Evolutionary conservation across 2,329 filamentous ascomycete genomes (phyloP).

Genomic region (Penicillium aurantiogriseum): DNA sequence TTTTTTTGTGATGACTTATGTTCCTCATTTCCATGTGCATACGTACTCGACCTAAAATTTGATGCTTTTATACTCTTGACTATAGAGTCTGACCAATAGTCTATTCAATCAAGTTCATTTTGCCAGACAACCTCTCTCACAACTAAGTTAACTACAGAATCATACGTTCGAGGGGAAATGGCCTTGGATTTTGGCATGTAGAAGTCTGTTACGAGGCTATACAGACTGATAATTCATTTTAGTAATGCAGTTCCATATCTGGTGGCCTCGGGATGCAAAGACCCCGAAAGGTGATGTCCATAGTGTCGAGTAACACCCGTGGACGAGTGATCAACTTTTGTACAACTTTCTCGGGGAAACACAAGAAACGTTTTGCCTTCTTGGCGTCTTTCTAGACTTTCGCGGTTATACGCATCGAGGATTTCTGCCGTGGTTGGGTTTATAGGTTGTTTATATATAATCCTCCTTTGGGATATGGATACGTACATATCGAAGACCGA

Average conservation of each 20-base stretch:
- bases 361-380: not conserved
- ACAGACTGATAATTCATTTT: not conserved
- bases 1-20: constrained; percentile 17
- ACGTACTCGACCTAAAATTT: constrained; percentile 17
- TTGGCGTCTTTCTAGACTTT: not conserved
- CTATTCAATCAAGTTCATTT: not conserved
- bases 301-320: not conserved
- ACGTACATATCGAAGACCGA: fast-evolving
- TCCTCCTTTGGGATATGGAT: not conserved
- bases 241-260: not conserved
- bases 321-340: not conserved
- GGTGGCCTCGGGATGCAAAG: not conserved
- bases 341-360: not conserved
- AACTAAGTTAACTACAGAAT: too few relatives aligned
- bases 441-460: not conserved
- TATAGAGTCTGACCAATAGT: constrained; percentile 9
- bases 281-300: not conserved
- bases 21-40: constrained; percentile 16
- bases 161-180: not conserved
- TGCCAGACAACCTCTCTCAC: not conserved
- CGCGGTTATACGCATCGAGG: fast-evolving
- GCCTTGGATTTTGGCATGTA: too few relatives aligned
- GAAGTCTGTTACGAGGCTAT: too few relatives aligned
- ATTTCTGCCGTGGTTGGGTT: too few relatives aligned
- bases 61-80: constrained; percentile 7